phyloP scores from a whole-genome alignment of 2,329 filamentous ascomycete genomes.

The Neonectria hederae region DNA sequence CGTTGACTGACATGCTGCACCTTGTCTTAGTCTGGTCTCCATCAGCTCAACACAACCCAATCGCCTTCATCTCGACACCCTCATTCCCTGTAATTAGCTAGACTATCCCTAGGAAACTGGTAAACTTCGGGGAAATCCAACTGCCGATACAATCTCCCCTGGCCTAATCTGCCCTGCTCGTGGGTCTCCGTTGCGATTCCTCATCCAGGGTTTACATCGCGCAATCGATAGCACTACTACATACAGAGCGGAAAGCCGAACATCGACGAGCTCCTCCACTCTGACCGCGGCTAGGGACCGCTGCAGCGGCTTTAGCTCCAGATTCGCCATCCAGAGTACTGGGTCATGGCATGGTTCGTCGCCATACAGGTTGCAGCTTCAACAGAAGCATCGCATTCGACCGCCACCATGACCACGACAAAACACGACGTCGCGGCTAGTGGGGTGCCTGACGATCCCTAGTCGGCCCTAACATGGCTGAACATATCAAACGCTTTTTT shows the following conservation, averaged over 20 bases:
- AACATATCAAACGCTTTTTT: constrained; percentile 16
- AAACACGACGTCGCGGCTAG: neutral
- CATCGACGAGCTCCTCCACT: neutral
- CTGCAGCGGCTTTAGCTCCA: neutral
- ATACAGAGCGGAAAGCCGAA: neutral
- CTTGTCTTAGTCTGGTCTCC: neutral
- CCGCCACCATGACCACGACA: neutral
- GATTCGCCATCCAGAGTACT: constrained; percentile 10
- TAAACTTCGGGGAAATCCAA: neutral
- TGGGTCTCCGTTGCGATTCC: neutral
- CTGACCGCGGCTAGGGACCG: neutral
- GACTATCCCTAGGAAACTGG: neutral
- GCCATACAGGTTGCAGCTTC: neutral
- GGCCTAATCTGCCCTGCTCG: neutral
- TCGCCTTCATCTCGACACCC: neutral
- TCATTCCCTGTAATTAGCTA: neutral
- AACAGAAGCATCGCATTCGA: neutral
- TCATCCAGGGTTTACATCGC: constrained; percentile 25
- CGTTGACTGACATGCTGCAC: neutral
- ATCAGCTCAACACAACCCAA: neutral
- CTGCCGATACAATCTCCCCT: neutral
- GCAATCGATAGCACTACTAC: constrained; percentile 11
- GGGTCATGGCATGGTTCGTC: constrained; percentile 9
- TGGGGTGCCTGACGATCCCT: neutral
- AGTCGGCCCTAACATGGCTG: constrained; percentile 1